Evolutionary conservation across 2,329 filamentous ascomycete species (phyloP).

Genomic region (Neopestalotiopsis rosae): DNA sequence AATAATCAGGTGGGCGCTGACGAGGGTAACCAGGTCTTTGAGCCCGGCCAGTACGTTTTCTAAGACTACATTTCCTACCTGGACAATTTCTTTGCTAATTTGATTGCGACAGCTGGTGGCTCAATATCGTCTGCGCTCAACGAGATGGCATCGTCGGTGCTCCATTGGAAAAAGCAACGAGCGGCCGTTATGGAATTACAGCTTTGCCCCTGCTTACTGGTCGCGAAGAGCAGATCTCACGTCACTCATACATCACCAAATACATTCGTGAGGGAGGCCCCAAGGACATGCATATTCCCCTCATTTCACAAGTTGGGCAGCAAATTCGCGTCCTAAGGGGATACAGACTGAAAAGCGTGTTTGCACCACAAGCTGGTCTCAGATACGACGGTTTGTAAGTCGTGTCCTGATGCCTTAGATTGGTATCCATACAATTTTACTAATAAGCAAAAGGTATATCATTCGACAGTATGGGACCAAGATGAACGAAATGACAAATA

Average conservation of each 20-base stretch:
- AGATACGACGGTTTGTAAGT: constrained; percentile 64
- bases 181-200: constrained; percentile 49
- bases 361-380: constrained; percentile 57
- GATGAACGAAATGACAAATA: constrained; percentile 42
- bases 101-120: constrained; percentile 56
- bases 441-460: constrained; percentile 47
- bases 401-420: not conserved
- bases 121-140: constrained; percentile 60
- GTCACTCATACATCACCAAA: constrained; percentile 36
- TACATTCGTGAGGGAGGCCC: constrained; percentile 52
- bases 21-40: constrained; percentile 47
- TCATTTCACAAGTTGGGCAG: constrained; percentile 55
- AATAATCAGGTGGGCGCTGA: constrained; percentile 42
- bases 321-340: constrained; percentile 59
- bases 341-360: constrained; percentile 52
- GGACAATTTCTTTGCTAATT: constrained; percentile 24
- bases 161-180: constrained; percentile 50
- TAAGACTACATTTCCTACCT: not conserved
- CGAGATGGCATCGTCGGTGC: constrained; percentile 59
- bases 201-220: constrained; percentile 59
- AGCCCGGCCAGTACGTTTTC: constrained; percentile 53
- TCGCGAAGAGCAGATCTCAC: constrained; percentile 48
- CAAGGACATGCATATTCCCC: constrained; percentile 51
- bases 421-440: not conserved
- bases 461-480: constrained; percentile 53